Evolutionary conservation across 768 basidiomycete genomes (phyloP), one percentile per base, ranked within the genome.

Genomic region (Amanita polypyramis): DNA sequence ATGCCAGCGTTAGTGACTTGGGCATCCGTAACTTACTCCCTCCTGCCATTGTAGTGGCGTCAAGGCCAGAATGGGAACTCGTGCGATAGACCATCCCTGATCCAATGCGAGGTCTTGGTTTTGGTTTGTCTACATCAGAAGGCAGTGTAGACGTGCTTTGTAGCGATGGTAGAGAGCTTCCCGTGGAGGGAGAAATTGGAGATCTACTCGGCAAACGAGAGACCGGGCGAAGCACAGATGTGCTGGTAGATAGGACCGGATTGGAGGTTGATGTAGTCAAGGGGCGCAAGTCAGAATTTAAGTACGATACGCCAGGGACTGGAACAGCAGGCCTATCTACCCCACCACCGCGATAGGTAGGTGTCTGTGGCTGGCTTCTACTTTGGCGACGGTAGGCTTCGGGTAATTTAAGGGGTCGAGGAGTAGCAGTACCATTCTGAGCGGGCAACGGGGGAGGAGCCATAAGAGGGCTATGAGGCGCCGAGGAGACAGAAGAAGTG

Each of bases 1-100:
- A 14, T 20, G 38, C 17, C 30, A 49, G 38, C 19, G 47, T 35
- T 12, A 49, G 32, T 25, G 47, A 49, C 38, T 42, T 49, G 39
- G 47, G 47, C 15, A 21, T 23, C 11, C 38, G 20, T n/a, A 42
- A 23, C 42, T 42, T 49, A 15, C 40, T 49, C 9, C 11, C 39
- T 9, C 29, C 40, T 23, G 39, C 14, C 10, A 12, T 30, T 25
- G 29, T 8, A 10, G 10, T 5, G 17, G 25, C 10, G 41, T 40
- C 32, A 39, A 50, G 27, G n/a, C 42, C 17, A 21, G 37, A 32
- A 17, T 46, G 34, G n/a, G 64, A 63, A 37, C 60, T 64, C 32
- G 65, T 75, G 38, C 75, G 68, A 56, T 84, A 84, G 32, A 68
- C 62, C 81, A 84, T 84, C n/a, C 81, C 81, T 9, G 81, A 80